Conservation (phyloP, 2,329 filamentous ascomycete species). For the Phialophora verrucosa region DNA sequence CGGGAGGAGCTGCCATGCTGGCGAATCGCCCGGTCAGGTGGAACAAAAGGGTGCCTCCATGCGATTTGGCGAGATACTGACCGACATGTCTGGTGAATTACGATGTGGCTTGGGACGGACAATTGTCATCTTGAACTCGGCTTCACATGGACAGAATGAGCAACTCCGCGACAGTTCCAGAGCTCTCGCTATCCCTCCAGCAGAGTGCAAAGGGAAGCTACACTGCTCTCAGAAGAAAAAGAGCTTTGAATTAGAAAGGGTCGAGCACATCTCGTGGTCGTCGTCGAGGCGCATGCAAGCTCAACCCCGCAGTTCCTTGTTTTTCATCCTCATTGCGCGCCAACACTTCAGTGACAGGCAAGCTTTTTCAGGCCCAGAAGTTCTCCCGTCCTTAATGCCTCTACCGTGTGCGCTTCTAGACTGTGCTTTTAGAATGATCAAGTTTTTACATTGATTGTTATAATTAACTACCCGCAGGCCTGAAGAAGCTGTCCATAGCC, state of each 20-base stretch:
- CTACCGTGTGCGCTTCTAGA: neutral
- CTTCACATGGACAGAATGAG: neutral
- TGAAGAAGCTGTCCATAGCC: neutral
- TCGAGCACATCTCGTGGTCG: neutral
- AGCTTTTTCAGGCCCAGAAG: neutral
- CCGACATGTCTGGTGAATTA: neutral
- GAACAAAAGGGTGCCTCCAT: neutral
- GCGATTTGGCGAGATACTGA: neutral
- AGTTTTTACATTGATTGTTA: neutral
- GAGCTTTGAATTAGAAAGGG: neutral
- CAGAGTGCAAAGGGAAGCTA: neutral
- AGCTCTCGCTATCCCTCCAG: neutral
- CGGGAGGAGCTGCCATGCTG: conserved; percentile 31
- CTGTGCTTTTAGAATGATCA: neutral
- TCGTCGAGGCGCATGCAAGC: neutral
- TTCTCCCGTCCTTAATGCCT: neutral
- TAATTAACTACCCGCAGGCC: neutral
- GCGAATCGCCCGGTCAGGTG: neutral
- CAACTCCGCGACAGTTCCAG: no score
- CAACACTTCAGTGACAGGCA: neutral
- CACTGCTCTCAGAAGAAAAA: neutral
- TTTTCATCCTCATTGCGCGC: neutral
- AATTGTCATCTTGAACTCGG: neutral
- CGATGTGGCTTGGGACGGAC: neutral
- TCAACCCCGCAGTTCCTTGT: conserved; percentile 6